Evolutionary conservation across 202 grass and related monocot genomes (phyloP).

Genomic region (Zoysia matrella): DNA sequence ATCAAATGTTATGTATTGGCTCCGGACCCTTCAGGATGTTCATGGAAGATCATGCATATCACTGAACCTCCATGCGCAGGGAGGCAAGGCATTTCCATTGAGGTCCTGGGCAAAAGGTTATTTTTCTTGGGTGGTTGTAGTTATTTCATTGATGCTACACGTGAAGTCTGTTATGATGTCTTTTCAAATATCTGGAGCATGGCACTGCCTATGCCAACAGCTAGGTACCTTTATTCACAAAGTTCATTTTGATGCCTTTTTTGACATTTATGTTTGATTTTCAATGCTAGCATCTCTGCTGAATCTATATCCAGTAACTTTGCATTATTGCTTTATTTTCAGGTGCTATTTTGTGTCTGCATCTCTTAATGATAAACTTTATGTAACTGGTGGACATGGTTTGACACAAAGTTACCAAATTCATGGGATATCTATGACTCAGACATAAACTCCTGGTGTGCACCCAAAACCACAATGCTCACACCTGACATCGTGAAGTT

Average conservation of each 20-base stretch:
- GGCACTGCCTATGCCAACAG: slow-evolving; percentile 48
- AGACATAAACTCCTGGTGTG: slow-evolving; percentile 54
- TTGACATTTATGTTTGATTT: not conserved
- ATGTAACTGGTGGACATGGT: slow-evolving; percentile 59
- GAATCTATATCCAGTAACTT: not conserved
- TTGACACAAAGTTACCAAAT: slow-evolving; percentile 62
- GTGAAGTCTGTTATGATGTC: slow-evolving; percentile 68
- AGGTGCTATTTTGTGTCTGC: slow-evolving; percentile 75
- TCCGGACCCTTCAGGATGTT: slow-evolving; percentile 55
- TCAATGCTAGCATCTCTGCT: not conserved
- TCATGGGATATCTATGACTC: slow-evolving; percentile 82
- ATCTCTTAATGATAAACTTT: slow-evolving; percentile 65
- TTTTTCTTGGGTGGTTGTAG: slow-evolving; percentile 85
- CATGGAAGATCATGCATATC: slow-evolving; percentile 60
- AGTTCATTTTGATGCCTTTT: not conserved
- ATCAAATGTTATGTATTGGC: slow-evolving; percentile 71
- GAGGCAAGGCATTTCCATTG: slow-evolving; percentile 63
- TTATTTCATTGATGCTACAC: slow-evolving; percentile 44
- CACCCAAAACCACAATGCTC: slow-evolving; percentile 69
- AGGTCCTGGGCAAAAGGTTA: slow-evolving; percentile 61
- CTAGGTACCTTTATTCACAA: slow-evolving; percentile 52
- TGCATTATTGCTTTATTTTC: not conserved
- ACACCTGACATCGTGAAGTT: slow-evolving; percentile 69
- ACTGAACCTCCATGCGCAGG: slow-evolving; percentile 56
- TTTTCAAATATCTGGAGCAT: slow-evolving; percentile 57